A percentile compares a stretch with the other conserved stretches of the same genome.
Conservation (phyloP, 1,284 basidiomycete species). For the Malassezia caprae region DNA sequence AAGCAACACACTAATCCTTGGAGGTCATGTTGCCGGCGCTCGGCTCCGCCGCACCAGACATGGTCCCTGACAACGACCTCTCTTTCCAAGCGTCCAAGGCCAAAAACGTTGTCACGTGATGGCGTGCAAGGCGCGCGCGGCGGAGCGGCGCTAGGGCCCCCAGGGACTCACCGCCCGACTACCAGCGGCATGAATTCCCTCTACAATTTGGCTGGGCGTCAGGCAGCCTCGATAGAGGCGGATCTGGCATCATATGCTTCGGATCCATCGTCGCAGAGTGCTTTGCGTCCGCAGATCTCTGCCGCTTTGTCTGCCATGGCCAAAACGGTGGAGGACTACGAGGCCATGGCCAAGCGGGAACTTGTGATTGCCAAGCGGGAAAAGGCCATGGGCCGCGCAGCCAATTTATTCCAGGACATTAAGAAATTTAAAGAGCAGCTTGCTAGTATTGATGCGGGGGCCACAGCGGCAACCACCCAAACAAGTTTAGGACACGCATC, state of each 20-base stretch:
- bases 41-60: not conserved
- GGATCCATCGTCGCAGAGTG: constrained; percentile 15
- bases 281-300: constrained; percentile 29
- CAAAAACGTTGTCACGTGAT: not conserved
- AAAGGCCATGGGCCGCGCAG: constrained; percentile 36
- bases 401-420: constrained; percentile 39
- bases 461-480: not conserved
- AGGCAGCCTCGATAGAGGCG: constrained; percentile 39
- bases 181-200: constrained; percentile 36
- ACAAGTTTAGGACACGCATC: not conserved
- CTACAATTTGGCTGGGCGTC: constrained; percentile 44
- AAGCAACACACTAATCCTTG: constrained; percentile 27
- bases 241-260: constrained; percentile 36
- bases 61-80: not conserved
- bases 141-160: not conserved
- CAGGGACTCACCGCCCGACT: not conserved
- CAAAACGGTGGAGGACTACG: constrained; percentile 46
- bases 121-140: not conserved
- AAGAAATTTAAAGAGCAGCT: constrained; percentile 25
- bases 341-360: constrained; percentile 42
- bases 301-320: constrained; percentile 35
- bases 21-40: constrained; percentile 34
- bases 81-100: not conserved
- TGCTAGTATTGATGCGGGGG: not conserved
- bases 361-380: constrained; percentile 42